These are phyloP conservation scores for Santalum album DNA, from an alignment of 164 flowering plant species.

Conservation along the genomic window DNA sequence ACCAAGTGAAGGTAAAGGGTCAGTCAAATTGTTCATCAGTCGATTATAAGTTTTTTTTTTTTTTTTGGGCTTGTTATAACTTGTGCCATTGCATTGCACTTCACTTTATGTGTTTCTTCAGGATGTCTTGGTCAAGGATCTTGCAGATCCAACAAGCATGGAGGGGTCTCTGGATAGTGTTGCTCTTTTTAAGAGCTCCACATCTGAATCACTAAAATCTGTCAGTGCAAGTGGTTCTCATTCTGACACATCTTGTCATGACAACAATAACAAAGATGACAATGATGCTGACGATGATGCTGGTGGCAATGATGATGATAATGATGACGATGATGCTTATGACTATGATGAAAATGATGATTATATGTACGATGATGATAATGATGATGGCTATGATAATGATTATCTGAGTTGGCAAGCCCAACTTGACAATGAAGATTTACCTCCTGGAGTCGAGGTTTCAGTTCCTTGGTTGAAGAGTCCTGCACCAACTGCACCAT, in stretches of 20 bases:
- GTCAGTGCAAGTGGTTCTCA: conserved; percentile 11
- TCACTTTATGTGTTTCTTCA: conserved; percentile 5
- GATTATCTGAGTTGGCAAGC: conserved; percentile 31
- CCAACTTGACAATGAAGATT: conserved; percentile 46
- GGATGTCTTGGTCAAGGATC: conserved; percentile 15
- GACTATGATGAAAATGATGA: conserved; percentile 12
- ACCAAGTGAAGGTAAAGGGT: neutral
- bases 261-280: neutral
- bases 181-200: conserved; percentile 11
- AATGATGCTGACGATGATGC: conserved; percentile 14
- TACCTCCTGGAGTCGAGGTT: conserved; percentile 57
- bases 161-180: conserved; percentile 10
- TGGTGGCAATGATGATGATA: conserved; percentile 6
- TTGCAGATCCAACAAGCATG: conserved; percentile 6
- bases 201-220: conserved; percentile 13
- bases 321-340: conserved; percentile 6
- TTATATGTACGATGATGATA: conserved; percentile 12
- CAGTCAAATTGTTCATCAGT: neutral
- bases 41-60: neutral
- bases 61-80: neutral
- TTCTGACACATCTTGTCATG: conserved; percentile 19
- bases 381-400: conserved; percentile 25
- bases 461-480: conserved; percentile 35
- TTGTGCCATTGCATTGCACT: neutral
- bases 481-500: conserved; percentile 12